Evolutionary conservation across 768 basidiomycete species (phyloP).

Genomic region (Psilocybe cubensis): DNA sequence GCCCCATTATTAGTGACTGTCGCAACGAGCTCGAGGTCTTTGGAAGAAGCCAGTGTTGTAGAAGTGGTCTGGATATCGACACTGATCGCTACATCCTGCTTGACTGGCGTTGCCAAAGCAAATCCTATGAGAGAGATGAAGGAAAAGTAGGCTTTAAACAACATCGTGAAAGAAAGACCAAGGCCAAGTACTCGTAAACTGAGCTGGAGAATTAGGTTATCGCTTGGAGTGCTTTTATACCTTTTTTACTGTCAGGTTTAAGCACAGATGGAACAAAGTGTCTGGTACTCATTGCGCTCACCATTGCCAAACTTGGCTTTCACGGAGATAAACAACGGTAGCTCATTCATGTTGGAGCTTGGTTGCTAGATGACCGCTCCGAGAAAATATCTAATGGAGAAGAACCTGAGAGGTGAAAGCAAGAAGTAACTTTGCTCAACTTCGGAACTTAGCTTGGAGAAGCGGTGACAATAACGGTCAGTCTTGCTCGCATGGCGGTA

Average conservation of each 20-base stretch:
- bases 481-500: too few species aligned
- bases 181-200: background rate
- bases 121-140: slow-evolving; percentile 24
- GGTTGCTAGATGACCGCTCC: background rate
- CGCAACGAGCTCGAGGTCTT: slow-evolving; percentile 43
- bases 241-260: background rate
- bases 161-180: slow-evolving; percentile 20
- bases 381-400: background rate
- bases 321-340: background rate
- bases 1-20: slow-evolving; percentile 44
- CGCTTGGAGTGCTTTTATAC: background rate
- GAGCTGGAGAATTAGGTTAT: background rate
- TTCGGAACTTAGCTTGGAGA: background rate
- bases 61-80: slow-evolving; percentile 31
- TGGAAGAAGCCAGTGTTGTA: slow-evolving; percentile 31
- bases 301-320: background rate
- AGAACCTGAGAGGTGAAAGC: too few species aligned
- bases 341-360: background rate
- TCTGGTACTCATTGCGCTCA: background rate
- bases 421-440: too few species aligned
- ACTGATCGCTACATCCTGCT: slow-evolving; percentile 32
- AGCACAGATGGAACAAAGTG: background rate
- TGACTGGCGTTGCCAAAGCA: slow-evolving; percentile 35
- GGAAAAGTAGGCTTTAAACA: slow-evolving; percentile 29
- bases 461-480: too few species aligned